Base-by-base conservation (phyloP, 2,329 filamentous ascomycete species). In the Tricladium varicosporioides region DNA sequence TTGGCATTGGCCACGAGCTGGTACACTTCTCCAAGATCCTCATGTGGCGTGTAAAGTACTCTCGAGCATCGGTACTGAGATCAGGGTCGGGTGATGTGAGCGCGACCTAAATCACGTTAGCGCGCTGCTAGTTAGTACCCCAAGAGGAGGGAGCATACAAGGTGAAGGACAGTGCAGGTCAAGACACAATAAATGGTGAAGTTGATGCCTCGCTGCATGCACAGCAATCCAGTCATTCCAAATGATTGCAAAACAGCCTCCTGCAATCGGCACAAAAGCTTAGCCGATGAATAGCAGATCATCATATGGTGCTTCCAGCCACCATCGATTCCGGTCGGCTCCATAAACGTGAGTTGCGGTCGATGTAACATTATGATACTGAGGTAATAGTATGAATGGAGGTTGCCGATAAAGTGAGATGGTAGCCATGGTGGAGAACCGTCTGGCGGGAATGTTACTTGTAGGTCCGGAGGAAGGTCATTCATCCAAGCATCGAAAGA, bases 31-130 rank as follows among this genome's bases (percentile, higher is more conserved):
- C 93, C 57, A 97, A 78, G 40, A 97, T 87, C 54, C 92, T 86
- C 93, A 97, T 97, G 67, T 97, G 92, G 48, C 93, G 83, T 1
- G 91, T 89, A 68, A 97, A 97, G 70, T 89, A 97, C 60, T 93
- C 88, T 32, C 90, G 83, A 5, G 93, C 91, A 71, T 96, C 91
- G 0, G 80, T 78, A 69, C 94, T 92, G 56, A 96, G 82, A 42
- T 94, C 89, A 1, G 91, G 89, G 70, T 97, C 92, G 15, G 94
- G 93, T 15, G 92, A 97, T 13, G 92, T 95, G 60, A 97, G 87
- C 4, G 92, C 92, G 64, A 96, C 88, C 92, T 95, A 64, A 19
- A 56, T 55, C 40, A 51, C 57, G 22, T 48, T 56, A 54, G 63
- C 22, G 51, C 11, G 60, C 13, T 10, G 10, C 22, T 31, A 48